These are phyloP conservation scores for Xylaria sp. DNA, from an alignment of 2,329 filamentous ascomycete species.

Conservation along the genomic window DNA sequence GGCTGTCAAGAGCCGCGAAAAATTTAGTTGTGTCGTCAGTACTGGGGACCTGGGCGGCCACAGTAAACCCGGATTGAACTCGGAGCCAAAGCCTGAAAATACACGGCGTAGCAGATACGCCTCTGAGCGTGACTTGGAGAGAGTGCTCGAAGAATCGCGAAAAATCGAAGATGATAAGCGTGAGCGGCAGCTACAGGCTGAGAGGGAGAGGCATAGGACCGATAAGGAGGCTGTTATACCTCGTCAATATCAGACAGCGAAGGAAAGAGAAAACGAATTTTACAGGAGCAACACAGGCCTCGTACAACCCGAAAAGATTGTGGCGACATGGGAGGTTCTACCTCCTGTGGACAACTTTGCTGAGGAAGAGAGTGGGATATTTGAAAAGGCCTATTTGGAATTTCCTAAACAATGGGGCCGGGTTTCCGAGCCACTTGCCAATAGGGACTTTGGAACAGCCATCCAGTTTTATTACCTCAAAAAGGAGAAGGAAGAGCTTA, in stretches of 20 bases:
- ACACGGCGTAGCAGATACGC: slow-evolving; percentile 63
- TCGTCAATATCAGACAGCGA: slow-evolving; percentile 67
- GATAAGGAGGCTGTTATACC: slow-evolving; percentile 78
- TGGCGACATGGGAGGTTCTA: slow-evolving; percentile 73
- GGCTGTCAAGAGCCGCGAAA: slow-evolving; percentile 61
- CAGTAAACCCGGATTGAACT: slow-evolving; percentile 45
- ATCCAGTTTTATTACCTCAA: slow-evolving; percentile 88
- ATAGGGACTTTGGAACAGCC: slow-evolving; percentile 76
- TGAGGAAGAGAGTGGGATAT: slow-evolving; percentile 69
- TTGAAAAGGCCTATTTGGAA: slow-evolving; percentile 77
- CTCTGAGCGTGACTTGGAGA: slow-evolving; percentile 75
- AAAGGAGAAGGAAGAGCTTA: slow-evolving; percentile 76
- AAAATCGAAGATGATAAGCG: slow-evolving; percentile 72
- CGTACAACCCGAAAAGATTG: slow-evolving; percentile 68
- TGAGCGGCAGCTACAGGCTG: slow-evolving; percentile 68
- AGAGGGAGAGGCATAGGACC: slow-evolving; percentile 73
- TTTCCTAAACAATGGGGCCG: slow-evolving; percentile 83
- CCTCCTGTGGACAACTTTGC: slow-evolving; percentile 78
- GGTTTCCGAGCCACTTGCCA: slow-evolving; percentile 70
- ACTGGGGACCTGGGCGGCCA: slow-evolving; percentile 44
- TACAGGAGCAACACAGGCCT: slow-evolving; percentile 72
- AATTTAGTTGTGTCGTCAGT: slow-evolving; percentile 52
- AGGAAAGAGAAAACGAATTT: slow-evolving; percentile 62
- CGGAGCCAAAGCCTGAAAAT: slow-evolving; percentile 62
- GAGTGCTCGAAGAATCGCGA: slow-evolving; percentile 73